phyloP scores from a whole-genome alignment of 805 yeast genomes.

The Ogataea angusta region DNA sequence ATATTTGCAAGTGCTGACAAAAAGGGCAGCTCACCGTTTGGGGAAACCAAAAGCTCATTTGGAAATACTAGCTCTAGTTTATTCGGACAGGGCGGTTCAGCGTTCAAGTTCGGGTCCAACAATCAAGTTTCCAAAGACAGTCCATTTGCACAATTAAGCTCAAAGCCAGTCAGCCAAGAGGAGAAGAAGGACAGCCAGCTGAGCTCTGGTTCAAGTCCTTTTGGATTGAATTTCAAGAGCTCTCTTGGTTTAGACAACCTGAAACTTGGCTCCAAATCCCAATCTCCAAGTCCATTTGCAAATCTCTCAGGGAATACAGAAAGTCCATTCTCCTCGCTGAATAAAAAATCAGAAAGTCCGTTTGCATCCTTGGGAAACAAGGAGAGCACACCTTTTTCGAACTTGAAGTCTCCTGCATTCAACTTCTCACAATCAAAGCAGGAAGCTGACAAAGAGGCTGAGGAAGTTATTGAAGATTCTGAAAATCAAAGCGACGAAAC shows the following conservation, averaged over 20 bases:
- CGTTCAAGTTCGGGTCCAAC: too few relatives aligned
- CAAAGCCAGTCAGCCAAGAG: not conserved
- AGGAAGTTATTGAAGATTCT: not conserved
- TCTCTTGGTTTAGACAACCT: constrained; percentile 3
- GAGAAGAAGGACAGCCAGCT: not conserved
- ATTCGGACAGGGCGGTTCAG: not conserved
- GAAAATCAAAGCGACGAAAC: not conserved
- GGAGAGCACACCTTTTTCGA: not conserved
- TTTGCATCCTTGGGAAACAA: not conserved
- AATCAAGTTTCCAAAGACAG: not conserved
- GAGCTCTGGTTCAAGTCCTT: constrained; percentile 1
- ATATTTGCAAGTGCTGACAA: not conserved
- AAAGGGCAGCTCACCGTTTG: not conserved
- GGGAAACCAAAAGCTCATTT: not conserved
- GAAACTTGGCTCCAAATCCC: not conserved
- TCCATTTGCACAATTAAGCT: not conserved
- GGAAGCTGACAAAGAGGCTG: not conserved
- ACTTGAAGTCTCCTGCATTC: not conserved
- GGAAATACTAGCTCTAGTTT: not conserved
- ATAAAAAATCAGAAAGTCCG: not conserved
- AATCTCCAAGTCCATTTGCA: constrained; percentile 1
- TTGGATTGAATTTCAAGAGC: constrained; percentile 5
- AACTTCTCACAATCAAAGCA: not conserved
- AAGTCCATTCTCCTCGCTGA: not conserved
- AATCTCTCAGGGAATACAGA: not conserved